Evolutionary conservation across 2,329 filamentous ascomycete genomes (phyloP).

Genomic region (Helotiales sp.): DNA sequence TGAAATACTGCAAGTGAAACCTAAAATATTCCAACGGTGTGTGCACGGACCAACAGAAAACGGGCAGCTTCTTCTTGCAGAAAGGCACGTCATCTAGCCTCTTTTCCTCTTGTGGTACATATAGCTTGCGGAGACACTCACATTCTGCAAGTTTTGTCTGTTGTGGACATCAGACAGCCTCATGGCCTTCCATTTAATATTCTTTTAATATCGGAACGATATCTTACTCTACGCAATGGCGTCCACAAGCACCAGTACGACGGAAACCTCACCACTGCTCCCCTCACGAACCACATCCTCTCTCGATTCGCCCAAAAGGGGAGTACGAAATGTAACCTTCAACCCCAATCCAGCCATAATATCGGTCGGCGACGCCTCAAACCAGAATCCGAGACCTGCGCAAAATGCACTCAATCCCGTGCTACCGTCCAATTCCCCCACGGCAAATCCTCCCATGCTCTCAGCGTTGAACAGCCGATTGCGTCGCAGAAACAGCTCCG

Average conservation of each 20-base stretch:
- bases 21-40: background rate
- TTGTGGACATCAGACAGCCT: background rate
- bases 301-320: slow-evolving; percentile 19
- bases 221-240: slow-evolving; percentile 22
- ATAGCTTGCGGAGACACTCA: background rate
- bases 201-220: slow-evolving; percentile 3
- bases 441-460: slow-evolving; percentile 59
- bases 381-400: slow-evolving; percentile 42
- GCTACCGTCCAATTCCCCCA: slow-evolving; percentile 31
- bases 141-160: background rate
- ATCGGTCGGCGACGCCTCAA: slow-evolving; percentile 53
- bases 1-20: background rate
- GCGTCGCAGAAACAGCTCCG: slow-evolving; percentile 81
- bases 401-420: slow-evolving; percentile 32
- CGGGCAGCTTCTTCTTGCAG: slow-evolving; percentile 1
- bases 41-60: background rate
- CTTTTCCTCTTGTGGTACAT: background rate
- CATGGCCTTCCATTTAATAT: slow-evolving; percentile 8
- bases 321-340: slow-evolving; percentile 68
- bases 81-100: slow-evolving; percentile 1
- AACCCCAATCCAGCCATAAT: slow-evolving; percentile 67
- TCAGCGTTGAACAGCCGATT: slow-evolving; percentile 85
- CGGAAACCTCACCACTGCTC: slow-evolving; percentile 27
- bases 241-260: slow-evolving; percentile 20
- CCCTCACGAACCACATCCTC: slow-evolving; percentile 16